Conservation (phyloP, 73 alveolate species). For the Symbiodinium natans region DNA sequence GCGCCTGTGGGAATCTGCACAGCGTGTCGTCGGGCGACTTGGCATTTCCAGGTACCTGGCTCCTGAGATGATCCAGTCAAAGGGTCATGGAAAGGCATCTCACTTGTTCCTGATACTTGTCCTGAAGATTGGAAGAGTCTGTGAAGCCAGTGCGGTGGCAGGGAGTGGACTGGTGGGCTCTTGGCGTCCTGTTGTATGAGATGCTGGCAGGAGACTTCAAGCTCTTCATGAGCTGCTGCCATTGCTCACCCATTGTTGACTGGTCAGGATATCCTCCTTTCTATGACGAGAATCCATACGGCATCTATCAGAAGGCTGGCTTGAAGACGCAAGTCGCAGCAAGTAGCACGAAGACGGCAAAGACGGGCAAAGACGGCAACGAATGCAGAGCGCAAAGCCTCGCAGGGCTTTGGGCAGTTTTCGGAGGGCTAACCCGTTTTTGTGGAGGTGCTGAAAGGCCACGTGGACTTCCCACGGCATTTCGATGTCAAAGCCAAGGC, state of each 20-base stretch:
- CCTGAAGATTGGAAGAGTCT: neutral
- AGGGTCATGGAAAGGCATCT: constrained; percentile 95
- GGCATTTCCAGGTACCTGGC: constrained; percentile 77
- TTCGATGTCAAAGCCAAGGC: constrained; percentile 95
- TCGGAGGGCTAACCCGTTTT: neutral
- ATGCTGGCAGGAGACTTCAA: constrained; percentile 95
- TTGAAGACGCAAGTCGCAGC: no score
- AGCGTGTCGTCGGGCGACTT: neutral
- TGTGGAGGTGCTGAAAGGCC: constrained; percentile 95
- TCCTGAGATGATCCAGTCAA: constrained; percentile 95
- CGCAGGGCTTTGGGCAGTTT: no score
- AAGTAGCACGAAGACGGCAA: neutral
- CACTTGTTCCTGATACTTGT: constrained; percentile 48
- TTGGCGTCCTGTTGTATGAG: constrained; percentile 96
- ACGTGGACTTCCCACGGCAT: constrained; percentile 95
- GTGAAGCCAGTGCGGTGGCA: neutral
- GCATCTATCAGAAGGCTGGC: constrained; percentile 95
- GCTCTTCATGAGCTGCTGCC: neutral
- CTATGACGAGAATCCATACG: constrained; percentile 97
- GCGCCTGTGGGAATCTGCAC: neutral
- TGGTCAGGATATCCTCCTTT: constrained; percentile 95
- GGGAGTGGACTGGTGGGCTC: constrained; percentile 97
- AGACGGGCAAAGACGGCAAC: neutral
- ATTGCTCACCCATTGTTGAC: neutral
- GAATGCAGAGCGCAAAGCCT: neutral